Evolutionary conservation across 2,329 filamentous ascomycete species (phyloP).

Genomic region (Clarireedia monteithiana): DNA sequence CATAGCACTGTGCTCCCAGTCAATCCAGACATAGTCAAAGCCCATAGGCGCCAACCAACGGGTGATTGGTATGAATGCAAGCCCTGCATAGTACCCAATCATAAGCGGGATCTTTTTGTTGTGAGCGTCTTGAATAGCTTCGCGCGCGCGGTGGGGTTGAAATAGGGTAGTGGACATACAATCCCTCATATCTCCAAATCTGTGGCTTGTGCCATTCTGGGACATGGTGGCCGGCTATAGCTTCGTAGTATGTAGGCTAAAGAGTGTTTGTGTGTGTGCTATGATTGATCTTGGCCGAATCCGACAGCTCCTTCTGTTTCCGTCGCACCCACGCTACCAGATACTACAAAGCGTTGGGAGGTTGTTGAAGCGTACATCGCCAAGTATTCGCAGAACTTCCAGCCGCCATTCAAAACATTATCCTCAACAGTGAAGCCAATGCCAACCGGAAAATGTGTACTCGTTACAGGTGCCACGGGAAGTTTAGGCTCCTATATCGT

Average conservation of each 20-base stretch:
- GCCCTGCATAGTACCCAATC: slow-evolving; percentile 35
- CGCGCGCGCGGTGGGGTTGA: slow-evolving; percentile 38
- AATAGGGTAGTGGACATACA: slow-evolving; percentile 26
- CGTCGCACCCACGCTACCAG: not conserved
- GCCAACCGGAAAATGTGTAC: slow-evolving; percentile 32
- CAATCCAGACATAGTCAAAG: slow-evolving; percentile 38
- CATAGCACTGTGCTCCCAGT: slow-evolving; percentile 41
- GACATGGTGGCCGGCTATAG: too few species aligned
- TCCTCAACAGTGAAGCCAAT: slow-evolving; percentile 13
- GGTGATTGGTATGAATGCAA: slow-evolving; percentile 33
- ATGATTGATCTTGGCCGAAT: too few species aligned
- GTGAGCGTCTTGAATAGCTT: slow-evolving; percentile 40
- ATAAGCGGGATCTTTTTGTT: slow-evolving; percentile 37
- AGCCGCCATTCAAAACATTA: slow-evolving; percentile 29
- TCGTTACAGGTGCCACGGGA: slow-evolving; percentile 18
- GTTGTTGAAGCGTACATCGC: not conserved
- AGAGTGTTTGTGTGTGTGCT: too few species aligned
- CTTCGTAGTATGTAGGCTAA: too few species aligned
- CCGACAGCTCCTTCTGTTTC: too few species aligned
- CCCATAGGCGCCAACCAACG: slow-evolving; percentile 37
- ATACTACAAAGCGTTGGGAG: slow-evolving; percentile 12
- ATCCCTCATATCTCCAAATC: too few species aligned
- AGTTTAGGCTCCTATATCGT: not conserved
- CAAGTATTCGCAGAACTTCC: not conserved
- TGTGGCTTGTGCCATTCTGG: too few species aligned